phyloP scores from a whole-genome alignment of 2,329 filamentous ascomycete species.

The Apiospora kogelbergensis region DNA sequence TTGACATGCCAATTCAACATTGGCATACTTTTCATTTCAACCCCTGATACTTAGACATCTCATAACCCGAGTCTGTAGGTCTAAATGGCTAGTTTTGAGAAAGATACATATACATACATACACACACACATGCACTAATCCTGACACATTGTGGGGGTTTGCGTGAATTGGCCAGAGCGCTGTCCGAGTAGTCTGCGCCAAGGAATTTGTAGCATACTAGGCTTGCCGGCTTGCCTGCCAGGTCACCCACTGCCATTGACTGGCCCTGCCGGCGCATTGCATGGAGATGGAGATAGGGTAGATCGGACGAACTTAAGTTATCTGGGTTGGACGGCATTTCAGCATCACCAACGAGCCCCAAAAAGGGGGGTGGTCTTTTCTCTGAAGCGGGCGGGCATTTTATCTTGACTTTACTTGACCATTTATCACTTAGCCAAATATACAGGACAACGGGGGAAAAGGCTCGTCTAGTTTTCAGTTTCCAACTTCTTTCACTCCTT shows the following conservation, averaged over 20 bases:
- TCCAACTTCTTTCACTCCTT: constrained; percentile 6
- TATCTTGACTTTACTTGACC: background rate
- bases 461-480: background rate
- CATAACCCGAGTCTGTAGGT: no score
- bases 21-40: background rate
- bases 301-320: background rate
- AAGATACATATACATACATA: no score
- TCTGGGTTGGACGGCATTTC: background rate
- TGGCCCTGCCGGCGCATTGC: background rate
- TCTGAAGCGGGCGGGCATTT: background rate
- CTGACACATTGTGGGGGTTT: background rate
- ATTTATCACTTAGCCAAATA: background rate
- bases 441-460: background rate
- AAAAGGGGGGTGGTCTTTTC: background rate
- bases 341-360: background rate
- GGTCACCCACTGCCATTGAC: background rate
- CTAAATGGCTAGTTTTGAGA: no score
- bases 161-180: background rate
- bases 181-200: background rate
- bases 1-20: background rate
- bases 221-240: background rate
- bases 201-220: background rate
- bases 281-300: background rate
- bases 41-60: background rate
- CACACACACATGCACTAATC: no score